Evolutionary conservation across 2,329 filamentous ascomycete genomes (phyloP).

Genomic region (Grosmannia clavigera): DNA sequence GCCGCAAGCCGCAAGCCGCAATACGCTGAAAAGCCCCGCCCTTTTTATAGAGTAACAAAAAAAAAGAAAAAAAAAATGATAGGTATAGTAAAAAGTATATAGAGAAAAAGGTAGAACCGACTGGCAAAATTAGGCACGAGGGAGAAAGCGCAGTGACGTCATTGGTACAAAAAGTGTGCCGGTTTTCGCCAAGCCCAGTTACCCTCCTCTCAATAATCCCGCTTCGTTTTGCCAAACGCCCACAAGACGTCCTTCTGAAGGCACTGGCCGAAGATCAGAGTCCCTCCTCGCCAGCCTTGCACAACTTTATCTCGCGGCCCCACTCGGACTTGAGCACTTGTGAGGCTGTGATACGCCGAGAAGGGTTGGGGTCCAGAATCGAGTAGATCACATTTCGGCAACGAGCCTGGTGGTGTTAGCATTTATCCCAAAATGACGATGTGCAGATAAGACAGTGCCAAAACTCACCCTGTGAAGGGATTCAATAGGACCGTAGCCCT

Average conservation of each 20-base stretch:
- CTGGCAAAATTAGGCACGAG: neutral
- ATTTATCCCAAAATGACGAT: neutral
- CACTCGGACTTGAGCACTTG: conserved; percentile 98
- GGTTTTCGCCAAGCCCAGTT: neutral
- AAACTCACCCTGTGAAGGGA: conserved; percentile 75
- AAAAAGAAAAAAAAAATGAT: neutral
- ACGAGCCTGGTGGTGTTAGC: conserved; percentile 53
- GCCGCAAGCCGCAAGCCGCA: neutral
- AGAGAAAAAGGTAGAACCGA: neutral
- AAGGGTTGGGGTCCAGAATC: conserved; percentile 88
- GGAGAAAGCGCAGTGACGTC: neutral
- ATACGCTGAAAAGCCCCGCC: neutral
- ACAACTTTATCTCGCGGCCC: conserved; percentile 95
- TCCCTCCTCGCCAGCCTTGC: conserved; percentile 92
- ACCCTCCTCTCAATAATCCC: neutral
- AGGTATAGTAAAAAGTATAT: neutral
- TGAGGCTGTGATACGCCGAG: conserved; percentile 83
- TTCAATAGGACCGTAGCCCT: conserved; percentile 93
- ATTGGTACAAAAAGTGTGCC: neutral
- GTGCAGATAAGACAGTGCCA: neutral
- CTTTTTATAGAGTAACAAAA: neutral
- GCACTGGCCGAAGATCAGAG: conserved; percentile 38
- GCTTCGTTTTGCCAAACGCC: neutral
- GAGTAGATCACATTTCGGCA: conserved; percentile 99
- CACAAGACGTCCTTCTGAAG: neutral